Evolutionary conservation across 1,139 yeast species (phyloP), one percentile per base, ranked within the genome.

Genomic region (Trichomonascaceae sp.): DNA sequence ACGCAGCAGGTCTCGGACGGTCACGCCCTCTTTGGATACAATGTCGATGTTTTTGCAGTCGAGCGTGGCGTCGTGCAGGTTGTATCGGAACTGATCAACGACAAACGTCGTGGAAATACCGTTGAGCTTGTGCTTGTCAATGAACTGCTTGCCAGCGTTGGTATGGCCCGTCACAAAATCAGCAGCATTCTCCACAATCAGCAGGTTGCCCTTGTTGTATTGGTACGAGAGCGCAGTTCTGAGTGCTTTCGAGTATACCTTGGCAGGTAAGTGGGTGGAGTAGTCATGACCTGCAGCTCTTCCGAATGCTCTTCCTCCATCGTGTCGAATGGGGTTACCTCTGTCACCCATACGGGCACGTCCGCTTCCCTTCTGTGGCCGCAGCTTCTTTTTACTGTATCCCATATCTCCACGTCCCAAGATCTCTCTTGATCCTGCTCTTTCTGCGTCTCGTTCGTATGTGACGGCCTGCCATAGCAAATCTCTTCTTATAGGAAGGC

Each of bases 261-360:
- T 77, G 18, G 56, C 54, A 15, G 93, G 94, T 45, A 92, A 66
- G n/a, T 69, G 74, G 3, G 96, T 80, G 27, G 87, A 70, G 71
- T 80, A 77, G 53, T 82, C 92, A 31, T 93, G 93, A 13, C 95
- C 96, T 38, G 70, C 71, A 25, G 56, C 56, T 52, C 92, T 76
- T 16, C 92, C 96, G 51, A 80, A 75, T 0, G 97, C 97, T 45
- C 80, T 70, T 32, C 89, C 87, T 52, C 94, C 95, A 51, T 81
- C 85, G 51, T 75, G 76, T 60, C 94, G 74, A 36, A 76, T 80
- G 30, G 98, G 98, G 16, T 95, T 82, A 49, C 89, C 89, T 39
- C 84, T 85, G 60, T 85, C 96, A 63, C 98, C 99, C 40, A 75
- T 78, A 66, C 99, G 78, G 37, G 99, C 99, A 42, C 71, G 69